Percentiles rank a stretch among this genome's conserved stretches.
Conservation (phyloP, 2,329 filamentous ascomycete species). For the Fusarium veterinarium region DNA sequence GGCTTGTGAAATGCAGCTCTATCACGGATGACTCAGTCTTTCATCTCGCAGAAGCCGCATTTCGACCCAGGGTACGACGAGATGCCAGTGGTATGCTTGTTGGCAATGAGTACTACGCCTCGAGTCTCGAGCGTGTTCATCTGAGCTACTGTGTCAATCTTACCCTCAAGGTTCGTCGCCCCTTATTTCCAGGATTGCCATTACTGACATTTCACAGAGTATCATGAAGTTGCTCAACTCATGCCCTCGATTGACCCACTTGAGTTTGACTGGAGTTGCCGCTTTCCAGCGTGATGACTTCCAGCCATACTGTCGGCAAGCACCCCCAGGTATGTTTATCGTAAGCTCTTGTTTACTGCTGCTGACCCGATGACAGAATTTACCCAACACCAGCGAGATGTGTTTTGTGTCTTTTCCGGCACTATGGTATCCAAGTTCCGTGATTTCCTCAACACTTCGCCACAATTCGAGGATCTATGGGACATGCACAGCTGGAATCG, state of each 20-base stretch:
- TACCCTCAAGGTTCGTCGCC: slow-evolving; percentile 76
- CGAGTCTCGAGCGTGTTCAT: slow-evolving; percentile 90
- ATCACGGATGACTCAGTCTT: slow-evolving; percentile 93
- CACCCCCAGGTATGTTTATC: slow-evolving; percentile 73
- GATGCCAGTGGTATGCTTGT: slow-evolving; percentile 60
- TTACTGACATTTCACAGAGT: slow-evolving; percentile 66
- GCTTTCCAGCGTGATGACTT: slow-evolving; percentile 90
- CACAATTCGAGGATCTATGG: slow-evolving; percentile 59
- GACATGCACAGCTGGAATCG: slow-evolving; percentile 42
- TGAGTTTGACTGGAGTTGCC: slow-evolving; percentile 93
- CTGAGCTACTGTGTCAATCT: slow-evolving; percentile 93
- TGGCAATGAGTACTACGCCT: slow-evolving; percentile 65
- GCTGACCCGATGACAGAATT: slow-evolving; percentile 72
- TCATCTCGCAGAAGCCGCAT: slow-evolving; percentile 79
- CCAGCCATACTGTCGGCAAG: slow-evolving; percentile 84
- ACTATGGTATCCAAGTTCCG: slow-evolving; percentile 82
- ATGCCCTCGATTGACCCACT: slow-evolving; percentile 91
- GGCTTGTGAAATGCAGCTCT: slow-evolving; percentile 89
- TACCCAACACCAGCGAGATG: slow-evolving; percentile 91
- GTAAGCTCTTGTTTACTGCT: neutral
- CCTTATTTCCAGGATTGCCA: neutral
- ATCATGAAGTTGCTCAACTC: slow-evolving; percentile 90
- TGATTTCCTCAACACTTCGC: slow-evolving; percentile 75
- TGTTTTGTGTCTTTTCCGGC: slow-evolving; percentile 98
- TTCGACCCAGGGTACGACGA: slow-evolving; percentile 61